These are phyloP conservation scores for Elasticomyces elasticus DNA, from an alignment of 495 filamentous ascomycete genomes.

Conservation along the genomic window DNA sequence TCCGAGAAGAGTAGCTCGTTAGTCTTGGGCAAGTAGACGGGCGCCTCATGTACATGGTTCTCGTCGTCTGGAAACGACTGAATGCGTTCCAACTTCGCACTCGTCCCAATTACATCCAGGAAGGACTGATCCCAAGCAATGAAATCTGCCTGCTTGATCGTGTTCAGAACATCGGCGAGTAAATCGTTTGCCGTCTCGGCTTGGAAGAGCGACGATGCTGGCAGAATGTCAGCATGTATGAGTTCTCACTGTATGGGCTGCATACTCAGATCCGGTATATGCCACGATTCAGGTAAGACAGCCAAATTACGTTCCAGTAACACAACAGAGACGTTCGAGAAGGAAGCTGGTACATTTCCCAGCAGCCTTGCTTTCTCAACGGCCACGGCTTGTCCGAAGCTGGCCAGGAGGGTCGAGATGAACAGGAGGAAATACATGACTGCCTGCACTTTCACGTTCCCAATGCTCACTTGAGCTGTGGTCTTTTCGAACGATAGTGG, in stretches of 20 bases:
- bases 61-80: slow-evolving; percentile 4
- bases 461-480: no score
- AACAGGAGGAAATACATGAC: no score
- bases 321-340: slow-evolving; percentile 4
- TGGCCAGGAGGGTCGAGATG: no score
- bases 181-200: not conserved
- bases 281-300: slow-evolving; percentile 8
- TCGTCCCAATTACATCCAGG: slow-evolving; percentile 6
- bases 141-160: slow-evolving; percentile 9
- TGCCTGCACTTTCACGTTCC: no score
- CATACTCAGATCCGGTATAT: not conserved
- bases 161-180: not conserved
- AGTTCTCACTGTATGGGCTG: not conserved
- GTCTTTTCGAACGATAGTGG: no score
- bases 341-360: not conserved
- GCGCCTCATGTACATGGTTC: slow-evolving; percentile 14
- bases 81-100: slow-evolving; percentile 9
- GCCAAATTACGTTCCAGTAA: slow-evolving; percentile 5
- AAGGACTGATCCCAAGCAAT: slow-evolving; percentile 10
- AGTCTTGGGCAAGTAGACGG: slow-evolving; percentile 11
- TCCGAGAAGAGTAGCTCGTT: slow-evolving; percentile 16
- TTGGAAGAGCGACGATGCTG: not conserved
- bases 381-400: no score
- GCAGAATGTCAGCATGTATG: not conserved
- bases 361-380: no score